Base-by-base conservation (phyloP, 371 early-diverging fungal genomes). In the Blastocladiella emersonii region DNA sequence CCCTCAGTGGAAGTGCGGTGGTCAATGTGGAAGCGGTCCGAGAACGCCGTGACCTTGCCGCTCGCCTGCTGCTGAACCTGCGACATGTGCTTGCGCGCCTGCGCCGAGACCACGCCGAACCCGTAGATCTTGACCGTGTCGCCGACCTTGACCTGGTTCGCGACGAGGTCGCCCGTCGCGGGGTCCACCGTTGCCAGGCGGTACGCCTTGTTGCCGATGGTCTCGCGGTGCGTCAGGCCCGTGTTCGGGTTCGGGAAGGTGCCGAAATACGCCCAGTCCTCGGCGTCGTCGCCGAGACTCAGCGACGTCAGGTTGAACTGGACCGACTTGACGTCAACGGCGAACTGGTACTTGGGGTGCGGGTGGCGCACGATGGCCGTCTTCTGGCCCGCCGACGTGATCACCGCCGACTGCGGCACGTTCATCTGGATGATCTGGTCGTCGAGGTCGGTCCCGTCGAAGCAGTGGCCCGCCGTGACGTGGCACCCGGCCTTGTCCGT, bases 201-300 rank as follows among this genome's bases (percentile, higher is more conserved):
- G 13, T 39, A 55, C 13, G 34, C 15, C 15, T 55, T 5, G 44
- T 60, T 25, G 43, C 17, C 17, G 61, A 19, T 17, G 30, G 39
- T 15, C 34, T 34, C 61, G 8, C 13, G 6, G 27, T 5, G 7
- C 19, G 62, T 41, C 37, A 48, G 17, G 27, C 62, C 62, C 5
- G 62, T 61, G 62, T 61, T 61, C 7, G 56, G 51, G 37, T 61
- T 61, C 7, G 19, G 62, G 34, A 61, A 61, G 30, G 51, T n/a
- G 7, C 62, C 62, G 7, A 61, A 61, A 5, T 57, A 57, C 7
- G 53, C 51, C 62, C 44, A 48, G 62, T 61, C 62, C 6, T 41
- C 15, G 4, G 23, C 62, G 23, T 34, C 37, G 7, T 60, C 57
- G 59, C 4, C 17, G 7, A 7, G 5, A 13, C 8, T 5, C 39